Base-by-base conservation (phyloP, 352 stramenopile species). In the Pythium phragmiticola region DNA sequence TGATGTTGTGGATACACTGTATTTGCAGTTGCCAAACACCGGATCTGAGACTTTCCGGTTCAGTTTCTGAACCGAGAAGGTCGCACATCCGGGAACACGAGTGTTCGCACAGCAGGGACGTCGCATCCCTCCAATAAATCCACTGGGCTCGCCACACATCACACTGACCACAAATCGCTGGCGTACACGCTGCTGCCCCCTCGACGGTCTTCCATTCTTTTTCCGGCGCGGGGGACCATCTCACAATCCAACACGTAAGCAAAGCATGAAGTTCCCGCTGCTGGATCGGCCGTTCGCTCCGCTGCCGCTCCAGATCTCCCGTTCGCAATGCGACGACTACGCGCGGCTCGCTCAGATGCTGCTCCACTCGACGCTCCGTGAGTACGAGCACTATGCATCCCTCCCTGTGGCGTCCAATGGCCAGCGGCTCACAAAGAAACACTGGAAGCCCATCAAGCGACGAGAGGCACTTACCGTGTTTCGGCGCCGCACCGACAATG, bases 401-500 rank as follows among this genome's bases (percentile, higher is more conserved):
- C 39, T 65, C 16, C 11, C 55, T 17, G 33, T 33, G 13, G 17
- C n/a, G 12, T 16, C 46, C 17, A 33, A 21, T 23, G 12, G n/a
- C 39, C 34, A 28, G 3, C 48, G 14, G 36, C 49, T 63, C 30
- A 36, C 47, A 63, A 76, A 74, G 34, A 72, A 69, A 23, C 56
- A 54, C 34, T 84, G 77, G 77, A 82, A 80, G 28, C 50, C 52
- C 14, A 60, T 87, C 63, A 80, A 80, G 63, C 70, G 66, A 3
- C 59, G 59, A 50, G 59, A 60, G 8, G 37, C 42, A 26, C 60
- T 68, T 33, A 41, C 43, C 14, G 59, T 66, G 39, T 54, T 42
- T 30, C 59, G 49, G 3, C 43, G 37, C 43, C 57, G 46, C 13
- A 21, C 30, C 16, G 21, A 55, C 39, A 34, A 53, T n/a, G 2